Conservation (phyloP, 2,329 filamentous ascomycete genomes). For the Neoscytalidium dimidiatum region DNA sequence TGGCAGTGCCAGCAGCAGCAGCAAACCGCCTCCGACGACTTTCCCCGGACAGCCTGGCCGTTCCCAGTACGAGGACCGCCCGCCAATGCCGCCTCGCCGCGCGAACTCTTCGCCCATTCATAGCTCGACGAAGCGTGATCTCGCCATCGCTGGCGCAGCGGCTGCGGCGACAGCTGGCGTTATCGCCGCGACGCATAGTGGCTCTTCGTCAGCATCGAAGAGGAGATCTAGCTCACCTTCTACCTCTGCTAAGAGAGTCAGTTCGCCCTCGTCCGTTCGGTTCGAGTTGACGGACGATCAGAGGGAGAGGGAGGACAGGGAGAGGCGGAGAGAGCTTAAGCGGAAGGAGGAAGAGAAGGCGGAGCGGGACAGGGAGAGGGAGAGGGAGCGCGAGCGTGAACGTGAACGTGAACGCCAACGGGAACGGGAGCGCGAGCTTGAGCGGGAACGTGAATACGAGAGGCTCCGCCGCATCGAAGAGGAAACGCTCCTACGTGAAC, state of each 20-base stretch:
- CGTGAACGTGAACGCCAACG: conserved; percentile 26
- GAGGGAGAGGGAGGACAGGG: conserved; percentile 48
- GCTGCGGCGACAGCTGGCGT: conserved; percentile 45
- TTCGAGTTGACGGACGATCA: conserved; percentile 62
- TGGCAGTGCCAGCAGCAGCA: conserved; percentile 21
- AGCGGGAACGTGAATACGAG: not conserved
- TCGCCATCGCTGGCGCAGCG: conserved; percentile 45
- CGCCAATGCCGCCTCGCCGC: conserved; percentile 37
- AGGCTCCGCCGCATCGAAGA: conserved; percentile 18
- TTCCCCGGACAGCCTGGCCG: not conserved
- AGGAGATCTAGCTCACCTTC: conserved; percentile 9
- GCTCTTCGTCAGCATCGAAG: conserved; percentile 3
- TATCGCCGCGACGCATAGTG: conserved; percentile 17
- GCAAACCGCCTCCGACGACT: conserved; percentile 21
- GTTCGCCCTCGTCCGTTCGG: conserved; percentile 50
- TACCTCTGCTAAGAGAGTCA: conserved; percentile 23
- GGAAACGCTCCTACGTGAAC: conserved; percentile 29
- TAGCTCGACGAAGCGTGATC: conserved; percentile 43
- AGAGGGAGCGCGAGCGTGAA: conserved; percentile 25
- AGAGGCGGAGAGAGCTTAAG: conserved; percentile 36
- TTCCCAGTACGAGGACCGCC: conserved; percentile 20
- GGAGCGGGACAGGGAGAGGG: conserved; percentile 22
- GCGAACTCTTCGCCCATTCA: conserved; percentile 51
- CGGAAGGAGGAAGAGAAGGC: conserved; percentile 23
- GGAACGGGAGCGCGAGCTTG: conserved; percentile 25